These are phyloP conservation scores for Lolium rigidum DNA, from an alignment of 176 grass and related monocot genomes.

Conservation along the genomic window DNA sequence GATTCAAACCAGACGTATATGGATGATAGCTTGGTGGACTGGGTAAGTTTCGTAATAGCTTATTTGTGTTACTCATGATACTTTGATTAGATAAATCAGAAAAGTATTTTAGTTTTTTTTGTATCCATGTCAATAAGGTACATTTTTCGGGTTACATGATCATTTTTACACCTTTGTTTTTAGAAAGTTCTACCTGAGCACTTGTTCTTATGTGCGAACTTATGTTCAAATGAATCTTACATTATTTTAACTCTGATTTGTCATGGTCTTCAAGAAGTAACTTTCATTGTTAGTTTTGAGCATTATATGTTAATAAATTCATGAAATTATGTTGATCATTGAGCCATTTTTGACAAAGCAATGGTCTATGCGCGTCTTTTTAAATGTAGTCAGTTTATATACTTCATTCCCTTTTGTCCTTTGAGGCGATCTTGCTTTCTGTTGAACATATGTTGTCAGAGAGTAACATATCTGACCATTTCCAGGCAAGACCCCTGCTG, in stretches of 20 bases:
- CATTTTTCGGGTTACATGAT: not conserved
- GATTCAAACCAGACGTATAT: conserved; percentile 80
- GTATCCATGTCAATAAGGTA: not conserved
- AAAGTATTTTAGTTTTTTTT: conserved; percentile 1
- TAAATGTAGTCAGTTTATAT: not conserved
- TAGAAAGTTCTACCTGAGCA: not conserved
- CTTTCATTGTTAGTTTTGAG: not conserved
- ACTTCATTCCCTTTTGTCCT: conserved; percentile 1
- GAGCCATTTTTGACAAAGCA: not conserved
- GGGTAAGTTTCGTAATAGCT: conserved; percentile 64
- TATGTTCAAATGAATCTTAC: not conserved
- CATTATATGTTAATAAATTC: not conserved
- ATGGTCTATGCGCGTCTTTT: not conserved
- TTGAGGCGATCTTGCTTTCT: not conserved
- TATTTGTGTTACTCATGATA: conserved; percentile 33
- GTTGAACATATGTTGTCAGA: not conserved
- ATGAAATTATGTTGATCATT: not conserved
- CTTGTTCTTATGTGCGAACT: not conserved
- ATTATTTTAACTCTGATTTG: not conserved
- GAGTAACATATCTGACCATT: conserved; percentile 34
- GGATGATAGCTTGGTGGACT: conserved; percentile 98
- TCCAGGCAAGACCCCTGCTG: conserved; percentile 89
- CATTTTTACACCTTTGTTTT: conserved; percentile 20
- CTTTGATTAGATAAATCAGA: not conserved
- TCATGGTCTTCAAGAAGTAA: not conserved